phyloP scores from a whole-genome alignment of 1,284 basidiomycete species.

The Melampsora larici-populina region DNA sequence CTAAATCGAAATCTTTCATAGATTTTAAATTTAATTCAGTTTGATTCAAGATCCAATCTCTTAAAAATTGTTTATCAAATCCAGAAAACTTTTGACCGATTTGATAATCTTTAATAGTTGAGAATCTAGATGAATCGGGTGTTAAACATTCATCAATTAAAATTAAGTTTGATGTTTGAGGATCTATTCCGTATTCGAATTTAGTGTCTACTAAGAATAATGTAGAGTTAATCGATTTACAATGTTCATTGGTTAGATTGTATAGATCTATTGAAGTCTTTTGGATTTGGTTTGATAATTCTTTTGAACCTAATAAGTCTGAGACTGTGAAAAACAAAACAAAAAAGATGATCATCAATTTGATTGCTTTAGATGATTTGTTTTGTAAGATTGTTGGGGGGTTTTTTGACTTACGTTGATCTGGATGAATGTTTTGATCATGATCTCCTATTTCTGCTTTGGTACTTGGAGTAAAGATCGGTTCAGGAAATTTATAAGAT shows the following conservation, averaged over 20 bases:
- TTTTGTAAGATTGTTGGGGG: not conserved
- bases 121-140: constrained; percentile 95
- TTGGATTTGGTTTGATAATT: constrained; percentile 60
- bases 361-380: not conserved
- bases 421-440: constrained; percentile 96
- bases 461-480: constrained; percentile 93
- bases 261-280: constrained; percentile 67
- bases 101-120: constrained; percentile 73
- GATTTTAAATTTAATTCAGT: constrained; percentile 51
- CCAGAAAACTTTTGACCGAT: constrained; percentile 76
- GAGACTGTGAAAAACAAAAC: constrained; percentile 48
- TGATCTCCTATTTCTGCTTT: constrained; percentile 93
- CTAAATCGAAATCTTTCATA: not conserved
- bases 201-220: constrained; percentile 95
- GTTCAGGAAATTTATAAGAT: constrained; percentile 73
- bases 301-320: constrained; percentile 56
- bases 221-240: constrained; percentile 61
- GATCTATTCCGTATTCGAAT: constrained; percentile 77
- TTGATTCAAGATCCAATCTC: constrained; percentile 70
- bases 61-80: constrained; percentile 95
- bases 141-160: constrained; percentile 95
- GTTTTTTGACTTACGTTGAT: constrained; percentile 63
- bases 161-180: constrained; percentile 60
- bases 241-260: constrained; percentile 69
- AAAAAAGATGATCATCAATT: constrained; percentile 16